Base-by-base conservation (phyloP, 371 early-diverging fungal species). In the Syncephalastrum racemosum region DNA sequence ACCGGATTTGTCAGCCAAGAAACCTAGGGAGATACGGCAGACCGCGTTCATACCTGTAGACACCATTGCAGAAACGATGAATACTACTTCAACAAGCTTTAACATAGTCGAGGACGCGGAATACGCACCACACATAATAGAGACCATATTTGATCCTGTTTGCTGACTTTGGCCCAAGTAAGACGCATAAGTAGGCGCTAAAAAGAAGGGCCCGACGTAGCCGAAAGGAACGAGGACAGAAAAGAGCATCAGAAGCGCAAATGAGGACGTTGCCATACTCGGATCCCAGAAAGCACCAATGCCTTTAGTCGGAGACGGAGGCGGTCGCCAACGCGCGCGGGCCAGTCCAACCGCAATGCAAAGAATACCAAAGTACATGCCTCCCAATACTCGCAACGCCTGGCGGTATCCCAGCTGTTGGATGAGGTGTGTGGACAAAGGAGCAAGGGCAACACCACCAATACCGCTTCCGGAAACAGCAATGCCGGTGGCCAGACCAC, bases 401-500 rank as follows among this genome's bases (percentile, higher is more conserved):
- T 31, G 36, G 10, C 36, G 36, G 10, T 31, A 31, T 31, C 36
- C 36, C 10, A 31, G 36, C 36, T 31, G 36, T 10, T 10, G 10
- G 2, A 31, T 31, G 1, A 31, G 36, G 10, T 31, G 12, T 12
- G 36, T 31, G 1, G 36, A 31, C 36, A 31, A 31, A 10, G 36
- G 36, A 10, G 36, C 36, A 2, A 31, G 12, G 36, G 36, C 36
- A 31, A 31, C 36, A 31, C 7, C 27, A 4, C 43, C n/a, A 41
- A 42, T 46, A 4, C 93, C 92, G 18, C 83, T 80, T 14, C 90
- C 91, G 6, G 83, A 68, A 0, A 85, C 82, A 14, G 83, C 83
- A 36, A 90, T 65, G 10, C 79, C 79, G 2, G 73, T 64, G 1
- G 79, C 76, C 14, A 75, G 53, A 1, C 67, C 75, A 15, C 79